Conservation (phyloP, 1,139 yeast genomes). For the Suhomyces bokatorum region DNA sequence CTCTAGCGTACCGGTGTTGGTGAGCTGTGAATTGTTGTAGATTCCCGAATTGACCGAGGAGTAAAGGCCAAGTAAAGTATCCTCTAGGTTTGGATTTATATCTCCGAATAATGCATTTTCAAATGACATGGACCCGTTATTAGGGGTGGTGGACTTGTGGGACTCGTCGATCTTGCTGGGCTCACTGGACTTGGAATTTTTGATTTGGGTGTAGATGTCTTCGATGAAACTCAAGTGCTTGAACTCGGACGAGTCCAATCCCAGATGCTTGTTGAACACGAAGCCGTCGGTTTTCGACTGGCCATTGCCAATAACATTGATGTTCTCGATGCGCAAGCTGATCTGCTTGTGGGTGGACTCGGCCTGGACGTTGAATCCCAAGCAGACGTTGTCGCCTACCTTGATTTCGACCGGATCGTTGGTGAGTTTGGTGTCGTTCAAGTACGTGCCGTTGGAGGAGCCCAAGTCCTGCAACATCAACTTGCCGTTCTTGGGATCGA, state of each 20-base stretch:
- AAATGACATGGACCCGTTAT: conserved; percentile 25
- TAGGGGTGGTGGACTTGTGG: background rate
- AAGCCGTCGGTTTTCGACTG: conserved; percentile 4
- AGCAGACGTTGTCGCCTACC: conserved; percentile 76
- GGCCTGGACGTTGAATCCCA: conserved; percentile 90
- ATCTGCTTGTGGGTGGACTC: conserved; percentile 83
- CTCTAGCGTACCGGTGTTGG: conserved; percentile 55
- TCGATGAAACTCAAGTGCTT: conserved; percentile 48
- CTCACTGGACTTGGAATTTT: conserved; percentile 9
- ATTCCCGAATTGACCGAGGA: conserved; percentile 60
- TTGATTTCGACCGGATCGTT: conserved; percentile 65
- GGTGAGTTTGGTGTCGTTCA: conserved; percentile 71
- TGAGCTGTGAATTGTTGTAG: conserved; percentile 61
- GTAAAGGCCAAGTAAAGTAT: conserved; percentile 55
- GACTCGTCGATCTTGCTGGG: background rate
- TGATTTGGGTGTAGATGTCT: conserved; percentile 28
- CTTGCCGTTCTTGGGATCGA: conserved; percentile 65
- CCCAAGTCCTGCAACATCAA: conserved; percentile 83
- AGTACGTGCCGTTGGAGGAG: conserved; percentile 92
- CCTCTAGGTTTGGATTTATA: conserved; percentile 62
- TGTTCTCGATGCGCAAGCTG: conserved; percentile 74
- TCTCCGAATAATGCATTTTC: conserved; percentile 84
- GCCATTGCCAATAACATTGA: conserved; percentile 47
- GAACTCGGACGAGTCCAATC: conserved; percentile 31
- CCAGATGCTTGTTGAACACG: conserved; percentile 14